phyloP scores from a whole-genome alignment of 2,329 filamentous ascomycete species.

The Diaporthe nobilis region DNA sequence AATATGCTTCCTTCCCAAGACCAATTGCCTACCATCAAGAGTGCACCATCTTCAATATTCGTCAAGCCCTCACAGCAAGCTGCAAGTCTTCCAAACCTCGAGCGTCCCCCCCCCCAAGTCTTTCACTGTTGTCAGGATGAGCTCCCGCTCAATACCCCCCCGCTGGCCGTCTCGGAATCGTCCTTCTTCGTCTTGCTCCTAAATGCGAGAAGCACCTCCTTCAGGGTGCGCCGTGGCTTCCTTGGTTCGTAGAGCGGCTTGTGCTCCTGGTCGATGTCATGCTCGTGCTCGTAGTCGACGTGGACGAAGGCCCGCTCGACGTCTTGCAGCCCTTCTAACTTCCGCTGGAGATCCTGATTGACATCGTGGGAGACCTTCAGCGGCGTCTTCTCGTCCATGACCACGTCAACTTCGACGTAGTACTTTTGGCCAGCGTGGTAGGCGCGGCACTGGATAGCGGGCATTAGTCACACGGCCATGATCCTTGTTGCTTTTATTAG shows the following conservation, averaged over 20 bases:
- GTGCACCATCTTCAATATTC: background rate
- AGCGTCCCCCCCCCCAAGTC: background rate
- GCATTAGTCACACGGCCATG: constrained; percentile 30
- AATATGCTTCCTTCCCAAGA: constrained; percentile 13
- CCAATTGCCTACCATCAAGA: background rate
- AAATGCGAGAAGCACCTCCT: constrained; percentile 52
- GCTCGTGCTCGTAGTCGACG: constrained; percentile 60
- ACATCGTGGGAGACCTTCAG: constrained; percentile 72
- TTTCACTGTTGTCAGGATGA: background rate
- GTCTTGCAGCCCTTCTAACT: constrained; percentile 65
- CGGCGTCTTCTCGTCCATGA: constrained; percentile 69
- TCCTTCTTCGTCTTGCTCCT: constrained; percentile 45
- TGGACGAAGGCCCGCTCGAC: constrained; percentile 63
- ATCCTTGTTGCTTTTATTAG: background rate
- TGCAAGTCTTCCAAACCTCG: too few relatives aligned
- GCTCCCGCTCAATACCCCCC: constrained; percentile 4
- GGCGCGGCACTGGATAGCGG: constrained; percentile 60
- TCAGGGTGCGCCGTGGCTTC: constrained; percentile 50
- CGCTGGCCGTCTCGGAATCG: background rate
- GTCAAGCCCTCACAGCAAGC: background rate
- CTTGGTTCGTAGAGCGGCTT: constrained; percentile 58
- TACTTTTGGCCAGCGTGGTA: constrained; percentile 74
- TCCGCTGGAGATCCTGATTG: constrained; percentile 71
- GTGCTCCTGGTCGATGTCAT: constrained; percentile 58
- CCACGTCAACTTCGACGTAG: constrained; percentile 74